Base-by-base conservation (phyloP, 495 filamentous ascomycete species). In the Pyrenula aspistea region DNA sequence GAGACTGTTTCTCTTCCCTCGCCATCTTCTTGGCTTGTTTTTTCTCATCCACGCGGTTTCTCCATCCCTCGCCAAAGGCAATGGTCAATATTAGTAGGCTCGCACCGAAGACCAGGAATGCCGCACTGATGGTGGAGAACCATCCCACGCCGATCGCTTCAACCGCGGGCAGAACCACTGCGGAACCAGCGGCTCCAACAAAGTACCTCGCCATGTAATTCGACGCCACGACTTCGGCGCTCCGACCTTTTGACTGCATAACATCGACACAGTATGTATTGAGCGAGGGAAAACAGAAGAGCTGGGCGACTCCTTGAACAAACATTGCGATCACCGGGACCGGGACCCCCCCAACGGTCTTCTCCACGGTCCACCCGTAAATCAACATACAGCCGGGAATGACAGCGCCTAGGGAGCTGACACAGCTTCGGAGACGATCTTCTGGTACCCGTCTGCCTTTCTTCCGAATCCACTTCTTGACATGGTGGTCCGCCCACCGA, bases 181-280 rank as follows among this genome's bases (percentile, higher is more conserved):
- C 85, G 22, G 80, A 82, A 4, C 80, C 84, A 31, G 79, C 60
- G 2, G 84, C 85, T 0, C 79, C 85, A 63, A 88, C 83, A 3
- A 85, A 63, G 64, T 88, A 89, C 11, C 85, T 74, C 25, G 85
- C 71, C 66, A 87, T 79, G 63, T 87, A 90, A 64, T 87, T 89
- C 0, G 83, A 85, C 0, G 86, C 83, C 56, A 87, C 79, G 3
- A 90, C 83, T 63, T 88, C 84, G 0, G 82, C 78, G 50, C 80
- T 79, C 20, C 77, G 68, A 8, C 71, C 69, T 1, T 72, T 67
- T 2, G 71, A 67, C 49, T 81, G 83, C 84, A 88, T 86, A 12
- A 88, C 85, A 63, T 90, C 86, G 2, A 88, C 69, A 60, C 83
- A 88, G 64, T 88, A 88, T 0, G 86, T 88, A 65, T 89, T 89